These are phyloP conservation scores for Colletotrichum gloeosporioides DNA, from an alignment of 2,329 filamentous ascomycete species.

Conservation along the genomic window DNA sequence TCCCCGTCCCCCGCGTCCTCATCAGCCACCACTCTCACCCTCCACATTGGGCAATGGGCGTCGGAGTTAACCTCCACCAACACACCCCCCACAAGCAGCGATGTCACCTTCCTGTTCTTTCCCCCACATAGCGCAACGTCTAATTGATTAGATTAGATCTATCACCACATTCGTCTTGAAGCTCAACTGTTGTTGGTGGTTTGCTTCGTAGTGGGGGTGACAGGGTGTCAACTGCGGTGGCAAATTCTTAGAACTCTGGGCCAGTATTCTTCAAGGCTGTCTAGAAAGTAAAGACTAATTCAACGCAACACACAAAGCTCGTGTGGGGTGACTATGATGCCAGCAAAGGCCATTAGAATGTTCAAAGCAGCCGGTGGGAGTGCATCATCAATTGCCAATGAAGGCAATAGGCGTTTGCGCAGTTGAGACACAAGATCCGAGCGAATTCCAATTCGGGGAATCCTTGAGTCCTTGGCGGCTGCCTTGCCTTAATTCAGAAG, in stretches of 20 bases:
- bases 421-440: background rate
- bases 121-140: background rate
- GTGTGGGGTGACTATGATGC: background rate
- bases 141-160: background rate
- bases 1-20: background rate
- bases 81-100: background rate
- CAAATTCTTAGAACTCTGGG: background rate
- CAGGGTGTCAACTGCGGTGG: background rate
- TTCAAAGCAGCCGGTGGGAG: background rate
- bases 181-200: background rate
- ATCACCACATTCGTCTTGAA: background rate
- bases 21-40: background rate
- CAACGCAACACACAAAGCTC: background rate
- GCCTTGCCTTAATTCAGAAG: slow-evolving; percentile 34
- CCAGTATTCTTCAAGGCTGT: background rate
- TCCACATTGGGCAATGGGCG: background rate
- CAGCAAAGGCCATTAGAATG: background rate
- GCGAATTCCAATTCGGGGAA: background rate
- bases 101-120: background rate
- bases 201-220: background rate
- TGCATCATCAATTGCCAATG: background rate
- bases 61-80: slow-evolving; percentile 1
- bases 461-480: background rate
- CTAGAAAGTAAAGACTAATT: background rate
- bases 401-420: background rate